Percentiles rank a stretch among this genome's conserved stretches.
Conservation (phyloP, 139 green algal genomes). For the Coelastrella sp. region DNA sequence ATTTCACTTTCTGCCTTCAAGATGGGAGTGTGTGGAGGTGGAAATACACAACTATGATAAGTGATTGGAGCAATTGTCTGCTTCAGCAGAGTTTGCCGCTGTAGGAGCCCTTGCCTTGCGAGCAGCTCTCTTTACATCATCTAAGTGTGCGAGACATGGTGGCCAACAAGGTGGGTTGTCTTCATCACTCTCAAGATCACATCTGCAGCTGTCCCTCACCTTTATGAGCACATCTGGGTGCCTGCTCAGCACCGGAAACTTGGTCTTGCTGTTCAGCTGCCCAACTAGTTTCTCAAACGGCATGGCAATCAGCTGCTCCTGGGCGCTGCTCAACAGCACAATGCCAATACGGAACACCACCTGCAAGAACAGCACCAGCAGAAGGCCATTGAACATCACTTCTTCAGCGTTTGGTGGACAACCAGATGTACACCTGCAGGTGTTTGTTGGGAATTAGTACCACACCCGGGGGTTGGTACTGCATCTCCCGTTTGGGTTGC, state of each 20-base stretch:
- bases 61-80: neutral
- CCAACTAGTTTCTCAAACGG: conserved; percentile 70
- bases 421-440: too few species aligned
- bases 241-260: conserved; percentile 50
- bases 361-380: neutral
- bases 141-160: too few species aligned
- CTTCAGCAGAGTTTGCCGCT: too few species aligned
- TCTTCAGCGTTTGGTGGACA: neutral
- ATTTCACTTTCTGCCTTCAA: neutral
- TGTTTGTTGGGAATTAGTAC: neutral
- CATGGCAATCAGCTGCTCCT: conserved; percentile 64
- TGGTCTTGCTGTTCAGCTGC: conserved; percentile 44
- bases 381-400: neutral
- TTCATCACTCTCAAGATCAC: too few species aligned
- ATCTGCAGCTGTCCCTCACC: neutral
- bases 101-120: too few species aligned
- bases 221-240: conserved; percentile 51
- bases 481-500: neutral
- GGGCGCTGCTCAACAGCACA: conserved; percentile 68
- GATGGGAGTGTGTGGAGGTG: neutral
- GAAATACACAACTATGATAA: conserved; percentile 23
- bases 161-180: too few species aligned
- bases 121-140: too few species aligned
- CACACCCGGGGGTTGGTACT: neutral
- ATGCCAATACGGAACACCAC: conserved; percentile 80